A percentile compares a stretch with the other conserved stretches of the same genome.
These are phyloP conservation scores for Baorangia bicolor DNA, from an alignment of 768 basidiomycete species.

Conservation along the genomic window DNA sequence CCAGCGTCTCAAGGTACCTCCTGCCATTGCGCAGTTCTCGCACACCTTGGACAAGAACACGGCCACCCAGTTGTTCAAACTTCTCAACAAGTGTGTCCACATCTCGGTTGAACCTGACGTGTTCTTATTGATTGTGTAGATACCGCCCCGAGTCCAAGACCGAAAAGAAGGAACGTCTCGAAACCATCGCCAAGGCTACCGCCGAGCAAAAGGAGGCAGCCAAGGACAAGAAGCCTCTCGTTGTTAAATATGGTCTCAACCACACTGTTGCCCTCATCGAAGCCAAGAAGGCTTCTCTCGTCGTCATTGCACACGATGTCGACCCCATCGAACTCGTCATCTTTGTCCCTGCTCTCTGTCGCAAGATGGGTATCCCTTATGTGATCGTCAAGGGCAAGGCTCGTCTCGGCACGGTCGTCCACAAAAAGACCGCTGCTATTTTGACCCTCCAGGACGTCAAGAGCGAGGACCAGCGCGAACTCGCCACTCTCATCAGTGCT, in stretches of 20 bases:
- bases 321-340: no score
- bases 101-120: background rate
- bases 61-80: slow-evolving; percentile 95
- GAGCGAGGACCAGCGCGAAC: slow-evolving; percentile 89
- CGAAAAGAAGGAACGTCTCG: no score
- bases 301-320: slow-evolving; percentile 95
- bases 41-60: slow-evolving; percentile 99
- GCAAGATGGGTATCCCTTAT: slow-evolving; percentile 99
- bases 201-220: slow-evolving; percentile 76
- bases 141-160: slow-evolving; percentile 91
- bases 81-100: no score
- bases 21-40: no score
- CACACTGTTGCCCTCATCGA: no score
- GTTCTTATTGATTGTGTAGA: slow-evolving; percentile 12
- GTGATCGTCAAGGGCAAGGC: no score
- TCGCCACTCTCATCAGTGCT: slow-evolving; percentile 88
- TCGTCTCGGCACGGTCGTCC: slow-evolving; percentile 95
- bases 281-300: slow-evolving; percentile 95
- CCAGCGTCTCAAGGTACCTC: no score
- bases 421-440: slow-evolving; percentile 97
- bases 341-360: slow-evolving; percentile 96
- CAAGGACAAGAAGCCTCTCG: slow-evolving; percentile 92
- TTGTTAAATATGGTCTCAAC: slow-evolving; percentile 94
- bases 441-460: slow-evolving; percentile 83
- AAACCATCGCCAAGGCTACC: slow-evolving; percentile 68